Base-by-base conservation (phyloP, 768 basidiomycete species). In the Hemileccinum rubropunctum region DNA sequence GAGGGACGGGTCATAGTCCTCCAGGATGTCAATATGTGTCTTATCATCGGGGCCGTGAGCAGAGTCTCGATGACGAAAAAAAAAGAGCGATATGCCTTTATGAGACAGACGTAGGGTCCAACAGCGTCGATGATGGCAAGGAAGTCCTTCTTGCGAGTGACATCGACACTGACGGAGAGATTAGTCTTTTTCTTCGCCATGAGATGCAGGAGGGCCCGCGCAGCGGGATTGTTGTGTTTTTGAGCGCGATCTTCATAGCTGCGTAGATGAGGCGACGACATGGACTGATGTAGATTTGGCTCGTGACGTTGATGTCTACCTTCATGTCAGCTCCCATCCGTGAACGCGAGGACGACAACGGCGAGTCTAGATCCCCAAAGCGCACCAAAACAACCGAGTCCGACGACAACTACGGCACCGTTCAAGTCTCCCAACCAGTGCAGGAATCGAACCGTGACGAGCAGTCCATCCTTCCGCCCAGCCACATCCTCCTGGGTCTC, bases 1-100 rank as follows among this genome's bases (percentile, higher is more conserved):
- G 40, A 98, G 70, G 7, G 77, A 78, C 10, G 73, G 68, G 39
- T 93, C 82, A 67, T 93, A 98, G 71, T 98, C 94, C 58, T 93
- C 87, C 49, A 99, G 77, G 58, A 99, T 88, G 68, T 99, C 97
- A 57, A 98, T 80, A 63, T 99, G 97, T 0, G 97, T 98, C 97
- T 98, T 74, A 54, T 60, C 45, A 47, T 53, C 39, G 45, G 60
- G 59, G 49, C 56, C 39, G 59, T 65, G 42, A 70, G 63, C 56
- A 63, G 50, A 17, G 50, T 23, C 18, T 38, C 33, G 33, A 48
- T 14, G 36, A 42, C 43, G 43, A 10, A 7, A 39, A 37, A 48
- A 43, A 53, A 50, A 47, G 48, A 53, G 42, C 12, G 30, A 44
- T 47, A 71, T 81, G 77, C 95, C 88, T 98, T 98, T 76, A 98